phyloP scores from a whole-genome alignment of 169 alveolate genomes.

The Fabrea salina region DNA sequence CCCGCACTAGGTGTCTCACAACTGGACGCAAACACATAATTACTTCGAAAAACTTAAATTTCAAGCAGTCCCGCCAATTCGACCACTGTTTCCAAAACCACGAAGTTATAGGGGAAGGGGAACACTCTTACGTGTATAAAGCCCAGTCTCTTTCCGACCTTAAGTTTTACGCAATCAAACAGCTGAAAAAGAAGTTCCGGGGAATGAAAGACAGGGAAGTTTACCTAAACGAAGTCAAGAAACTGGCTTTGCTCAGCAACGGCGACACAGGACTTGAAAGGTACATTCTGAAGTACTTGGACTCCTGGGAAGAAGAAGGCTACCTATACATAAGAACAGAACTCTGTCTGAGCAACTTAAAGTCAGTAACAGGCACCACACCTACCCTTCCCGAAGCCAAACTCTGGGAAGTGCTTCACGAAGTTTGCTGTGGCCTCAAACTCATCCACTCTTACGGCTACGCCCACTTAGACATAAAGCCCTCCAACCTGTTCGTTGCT shows the following conservation, averaged over 20 bases:
- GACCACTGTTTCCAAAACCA: neutral
- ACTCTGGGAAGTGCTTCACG: constrained; percentile 6
- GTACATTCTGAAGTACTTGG: constrained; percentile 31
- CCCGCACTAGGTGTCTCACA: neutral
- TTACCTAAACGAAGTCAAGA: constrained; percentile 35
- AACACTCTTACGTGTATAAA: neutral
- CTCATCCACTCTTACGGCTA: constrained; percentile 34
- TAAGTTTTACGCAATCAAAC: constrained; percentile 43
- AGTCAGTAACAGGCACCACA: neutral
- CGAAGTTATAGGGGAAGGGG: constrained; percentile 26
- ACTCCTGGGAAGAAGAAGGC: constrained; percentile 60
- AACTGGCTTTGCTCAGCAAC: neutral
- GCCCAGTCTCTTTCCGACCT: neutral
- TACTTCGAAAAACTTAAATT: neutral
- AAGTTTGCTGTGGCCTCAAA: constrained; percentile 37
- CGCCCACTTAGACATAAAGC: constrained; percentile 53
- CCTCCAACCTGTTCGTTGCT: constrained; percentile 44
- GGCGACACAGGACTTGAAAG: neutral
- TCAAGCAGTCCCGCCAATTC: neutral
- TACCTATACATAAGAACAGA: constrained; percentile 42
- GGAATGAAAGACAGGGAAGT: constrained; percentile 42
- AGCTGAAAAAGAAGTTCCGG: constrained; percentile 32
- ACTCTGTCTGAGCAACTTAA: constrained; percentile 34
- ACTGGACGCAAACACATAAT: constrained; percentile 28
- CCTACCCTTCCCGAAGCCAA: constrained; percentile 9